Percentiles rank a stretch among this genome's conserved stretches.
Conservation (phyloP, 306 rosid species). For the Gleditsia sinensis region DNA sequence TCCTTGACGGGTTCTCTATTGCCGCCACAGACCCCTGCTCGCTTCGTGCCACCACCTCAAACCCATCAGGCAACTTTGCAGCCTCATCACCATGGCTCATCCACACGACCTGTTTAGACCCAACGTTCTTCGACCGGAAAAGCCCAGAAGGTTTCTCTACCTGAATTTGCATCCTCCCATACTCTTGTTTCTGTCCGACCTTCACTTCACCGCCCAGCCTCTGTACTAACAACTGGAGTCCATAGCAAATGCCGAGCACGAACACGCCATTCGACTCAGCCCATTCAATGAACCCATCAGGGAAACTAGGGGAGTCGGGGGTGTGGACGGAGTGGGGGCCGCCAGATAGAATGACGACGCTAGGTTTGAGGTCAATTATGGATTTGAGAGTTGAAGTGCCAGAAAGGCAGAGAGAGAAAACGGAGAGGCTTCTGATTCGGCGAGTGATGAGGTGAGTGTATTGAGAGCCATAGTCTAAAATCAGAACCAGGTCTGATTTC, state of each 20-base stretch:
- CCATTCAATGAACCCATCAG: slow-evolving; percentile 74
- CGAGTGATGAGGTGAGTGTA: slow-evolving; percentile 99
- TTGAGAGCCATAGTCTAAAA: slow-evolving; percentile 89
- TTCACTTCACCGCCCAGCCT: slow-evolving; percentile 79
- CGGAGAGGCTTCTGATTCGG: slow-evolving; percentile 77
- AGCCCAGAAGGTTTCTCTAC: slow-evolving; percentile 53
- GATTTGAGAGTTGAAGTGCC: slow-evolving; percentile 73
- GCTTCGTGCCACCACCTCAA: slow-evolving; percentile 75
- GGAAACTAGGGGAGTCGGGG: slow-evolving; percentile 71
- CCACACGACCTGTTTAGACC: slow-evolving; percentile 73
- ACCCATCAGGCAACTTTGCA: slow-evolving; percentile 61
- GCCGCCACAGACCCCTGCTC: slow-evolving; percentile 83
- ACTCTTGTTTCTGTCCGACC: slow-evolving; percentile 80
- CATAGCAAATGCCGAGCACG: slow-evolving; percentile 90
- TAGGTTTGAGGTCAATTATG: slow-evolving; percentile 70
- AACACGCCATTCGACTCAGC: slow-evolving; percentile 60
- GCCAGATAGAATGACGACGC: slow-evolving; percentile 87
- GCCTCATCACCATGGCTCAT: slow-evolving; percentile 99
- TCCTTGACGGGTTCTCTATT: slow-evolving; percentile 51
- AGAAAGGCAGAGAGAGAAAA: slow-evolving; percentile 86
- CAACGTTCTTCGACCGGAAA: slow-evolving; percentile 47
- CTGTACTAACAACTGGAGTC: slow-evolving; percentile 87
- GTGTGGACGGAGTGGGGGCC: slow-evolving; percentile 98
- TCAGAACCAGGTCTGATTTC: slow-evolving; percentile 72
- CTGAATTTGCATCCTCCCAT: slow-evolving; percentile 85